Evolutionary conservation across 129 eudicot species (phyloP), one percentile per base, ranked within the genome.

Genomic region (Lactuca sativa): DNA sequence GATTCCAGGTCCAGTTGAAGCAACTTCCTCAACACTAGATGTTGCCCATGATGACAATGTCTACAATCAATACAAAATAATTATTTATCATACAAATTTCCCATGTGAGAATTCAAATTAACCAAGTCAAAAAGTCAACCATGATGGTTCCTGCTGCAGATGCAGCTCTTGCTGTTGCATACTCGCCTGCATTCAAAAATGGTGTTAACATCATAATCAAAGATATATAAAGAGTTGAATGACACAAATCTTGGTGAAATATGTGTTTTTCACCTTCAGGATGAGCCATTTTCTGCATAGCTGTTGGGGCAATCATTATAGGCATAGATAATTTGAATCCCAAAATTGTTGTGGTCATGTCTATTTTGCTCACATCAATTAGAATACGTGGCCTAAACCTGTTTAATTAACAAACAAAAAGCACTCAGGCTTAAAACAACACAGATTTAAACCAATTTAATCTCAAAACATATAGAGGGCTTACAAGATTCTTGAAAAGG

Each of bases 141-240:
- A 93, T 93, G 71, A 93, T 93, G 43, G 98, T 93, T 57, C 84
- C 85, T 72, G 92, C 92, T n/a, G 95, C 83, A 57, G 98, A 83
- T 66, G 98, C 96, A 18, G 98, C 98, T 85, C 96, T 89, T 59
- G 98, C 98, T n/a, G 95, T 86, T 74, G 98, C 98, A 83, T 79
- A 84, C 75, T 93, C 98, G 16, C 98, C 98, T 89, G 87, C 85
- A 81, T 62, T 34, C 10, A 73, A 47, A 38, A 56, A 56, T 62
- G 51, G 7, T 37, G 52, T 47, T 47, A 47, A 44, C n/a, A 9
- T 3, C 13, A 44, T 44, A 10, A 44, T 10, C 7, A 40, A 40
- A 4, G 38, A 0, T 2, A 36, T 36, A 25, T 25, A 25, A 25
- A 25, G 30, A 25, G 1, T 25, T 25, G 30, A 25, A 25, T 25